Evolutionary conservation across 1,284 basidiomycete species (phyloP), one percentile per base, ranked within the genome.

Genomic region (Cystobasidiaceae sp.): DNA sequence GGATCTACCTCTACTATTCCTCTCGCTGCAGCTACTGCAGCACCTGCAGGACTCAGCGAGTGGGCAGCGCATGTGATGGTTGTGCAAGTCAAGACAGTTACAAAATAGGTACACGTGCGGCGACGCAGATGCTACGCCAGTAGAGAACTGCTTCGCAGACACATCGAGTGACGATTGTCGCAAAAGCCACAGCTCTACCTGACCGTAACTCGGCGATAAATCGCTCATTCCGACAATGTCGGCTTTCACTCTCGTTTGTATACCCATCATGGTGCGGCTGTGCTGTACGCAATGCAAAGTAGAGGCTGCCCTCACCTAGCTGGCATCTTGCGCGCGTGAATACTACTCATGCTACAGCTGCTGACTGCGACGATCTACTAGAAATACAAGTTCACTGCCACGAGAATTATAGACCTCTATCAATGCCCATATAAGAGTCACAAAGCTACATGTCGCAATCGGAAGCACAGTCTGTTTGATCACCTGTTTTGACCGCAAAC

Each of bases 381-480:
- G 27, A 45, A 69, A 52, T 19, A 44, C 6, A 11, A 62, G 30
- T 28, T 33, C 32, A 28, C 34, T 51, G 17, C 60, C 60, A 15
- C 60, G 28, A 23, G 34, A 34, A 21, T 41, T 64, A 37, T 64
- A 64, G 21, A 56, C 44, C 6, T 64, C 61, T 19, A 46, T 52
- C 30, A 64, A 33, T 15, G 61, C 61, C 61, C 61, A 64, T 1
- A 64, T 27, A 2, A 64, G 28, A 28, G 61, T 64, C n/a, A 44
- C 50, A 43, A 64, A 64, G 41, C 61, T 55, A 21, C 61, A 64
- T 27, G 61, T 51, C 9, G 61, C 61, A 9, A 64, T 56, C 5
- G 61, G 61, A 25, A 64, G 52, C 23, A 64, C 44, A 25, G 61
- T 64, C 32, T 64, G 61, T 25, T 48, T 64, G 27, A 64, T 50